These are phyloP conservation scores for Aureococcus anophagefferens DNA, from an alignment of 108 stramenopile species.

Conservation along the genomic window DNA sequence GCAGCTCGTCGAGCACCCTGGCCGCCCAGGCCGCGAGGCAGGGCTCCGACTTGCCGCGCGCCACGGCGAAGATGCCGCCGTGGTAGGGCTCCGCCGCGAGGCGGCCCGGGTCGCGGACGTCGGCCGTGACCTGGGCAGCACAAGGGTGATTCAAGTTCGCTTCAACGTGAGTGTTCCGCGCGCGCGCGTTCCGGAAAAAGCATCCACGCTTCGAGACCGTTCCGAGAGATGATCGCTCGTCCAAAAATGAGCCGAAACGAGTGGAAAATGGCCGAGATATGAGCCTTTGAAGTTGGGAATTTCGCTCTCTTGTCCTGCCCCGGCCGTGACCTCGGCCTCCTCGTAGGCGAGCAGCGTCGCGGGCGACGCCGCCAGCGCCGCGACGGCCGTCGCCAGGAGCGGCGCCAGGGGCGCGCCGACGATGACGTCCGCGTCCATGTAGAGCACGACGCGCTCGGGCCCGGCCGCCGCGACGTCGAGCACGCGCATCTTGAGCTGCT, in stretches of 20 bases:
- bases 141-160: no score
- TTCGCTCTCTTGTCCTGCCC: no score
- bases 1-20: no score
- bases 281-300: no score
- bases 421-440: neutral
- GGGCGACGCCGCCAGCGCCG: neutral
- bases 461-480: neutral
- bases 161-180: no score
- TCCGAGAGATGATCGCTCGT: no score
- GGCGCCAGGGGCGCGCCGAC: neutral
- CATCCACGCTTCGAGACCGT: no score
- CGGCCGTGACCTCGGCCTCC: neutral
- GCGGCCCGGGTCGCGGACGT: neutral
- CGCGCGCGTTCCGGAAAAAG: no score
- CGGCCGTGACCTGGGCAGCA: constrained; percentile 1
- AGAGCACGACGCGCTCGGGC: neutral
- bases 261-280: no score
- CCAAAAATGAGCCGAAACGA: no score
- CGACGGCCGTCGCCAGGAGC: neutral
- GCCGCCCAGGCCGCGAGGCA: neutral
- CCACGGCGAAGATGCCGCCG: neutral
- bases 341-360: neutral
- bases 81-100: neutral
- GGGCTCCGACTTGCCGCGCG: neutral
- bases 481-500: neutral